These are phyloP conservation scores for Ustilago vetiveriae DNA, from an alignment of 1,284 basidiomycete genomes.

Conservation along the genomic window DNA sequence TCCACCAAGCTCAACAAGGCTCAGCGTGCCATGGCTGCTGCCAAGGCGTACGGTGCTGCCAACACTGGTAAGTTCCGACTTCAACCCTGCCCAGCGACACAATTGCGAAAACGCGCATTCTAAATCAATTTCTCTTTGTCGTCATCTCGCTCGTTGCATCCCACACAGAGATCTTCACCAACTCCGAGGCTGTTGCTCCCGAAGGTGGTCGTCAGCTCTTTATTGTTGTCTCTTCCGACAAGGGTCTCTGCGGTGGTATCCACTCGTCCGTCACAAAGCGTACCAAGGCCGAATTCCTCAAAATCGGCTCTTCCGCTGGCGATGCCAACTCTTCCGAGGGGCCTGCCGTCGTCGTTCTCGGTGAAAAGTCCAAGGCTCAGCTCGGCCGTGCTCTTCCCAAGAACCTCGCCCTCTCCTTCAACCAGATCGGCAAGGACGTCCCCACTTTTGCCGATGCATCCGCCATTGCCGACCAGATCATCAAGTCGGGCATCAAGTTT, in stretches of 20 bases:
- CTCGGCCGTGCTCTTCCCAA: slow-evolving; percentile 76
- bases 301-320: slow-evolving; percentile 71
- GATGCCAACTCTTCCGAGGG: slow-evolving; percentile 63
- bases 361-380: slow-evolving; percentile 97
- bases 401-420: slow-evolving; percentile 88
- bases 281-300: slow-evolving; percentile 74
- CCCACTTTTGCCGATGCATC: slow-evolving; percentile 97
- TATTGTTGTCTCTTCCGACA: slow-evolving; percentile 96
- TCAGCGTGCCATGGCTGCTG: slow-evolving; percentile 84
- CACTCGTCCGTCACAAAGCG: slow-evolving; percentile 95
- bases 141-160: neutral
- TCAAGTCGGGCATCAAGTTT: slow-evolving; percentile 84
- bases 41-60: slow-evolving; percentile 92
- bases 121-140: too few relatives aligned
- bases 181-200: slow-evolving; percentile 60
- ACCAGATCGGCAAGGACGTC: slow-evolving; percentile 95
- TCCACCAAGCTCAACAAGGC: slow-evolving; percentile 96
- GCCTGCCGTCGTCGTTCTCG: slow-evolving; percentile 73
- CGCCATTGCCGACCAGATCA: slow-evolving; percentile 90
- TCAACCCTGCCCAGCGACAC: too few relatives aligned
- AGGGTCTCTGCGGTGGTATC: slow-evolving; percentile 99
- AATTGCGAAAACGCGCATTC: neutral
- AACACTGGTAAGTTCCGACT: slow-evolving; percentile 86
- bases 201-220: slow-evolving; percentile 69
- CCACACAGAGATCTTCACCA: slow-evolving; percentile 61